These are phyloP conservation scores for Nymphaea colorata DNA, from an alignment of 164 flowering plant species.

Conservation along the genomic window DNA sequence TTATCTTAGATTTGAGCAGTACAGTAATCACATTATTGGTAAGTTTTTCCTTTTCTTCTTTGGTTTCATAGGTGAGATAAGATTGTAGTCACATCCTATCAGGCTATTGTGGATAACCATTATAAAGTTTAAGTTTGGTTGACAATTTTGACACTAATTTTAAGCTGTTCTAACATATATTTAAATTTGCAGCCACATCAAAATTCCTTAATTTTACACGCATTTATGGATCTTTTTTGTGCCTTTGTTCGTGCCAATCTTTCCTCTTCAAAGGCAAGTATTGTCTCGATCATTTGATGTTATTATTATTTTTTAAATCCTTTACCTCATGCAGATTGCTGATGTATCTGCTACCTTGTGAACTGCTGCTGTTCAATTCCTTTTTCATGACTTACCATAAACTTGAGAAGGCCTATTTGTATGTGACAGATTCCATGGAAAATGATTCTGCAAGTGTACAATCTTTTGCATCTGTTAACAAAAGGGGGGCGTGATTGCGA, in stretches of 20 bases:
- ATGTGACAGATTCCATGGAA: conserved; percentile 78
- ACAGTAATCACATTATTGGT: conserved; percentile 97
- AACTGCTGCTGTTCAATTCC: too few relatives aligned
- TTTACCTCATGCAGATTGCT: too few relatives aligned
- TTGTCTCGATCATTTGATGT: conserved; percentile 1
- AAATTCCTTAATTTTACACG: conserved; percentile 87
- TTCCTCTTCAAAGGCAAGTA: conserved; percentile 72
- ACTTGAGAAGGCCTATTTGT: too few relatives aligned
- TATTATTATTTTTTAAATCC: background rate
- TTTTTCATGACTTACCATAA: too few relatives aligned
- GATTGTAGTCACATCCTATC: background rate
- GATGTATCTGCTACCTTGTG: too few relatives aligned
- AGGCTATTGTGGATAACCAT: too few relatives aligned
- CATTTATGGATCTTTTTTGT: conserved; percentile 98
- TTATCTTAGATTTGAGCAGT: conserved; percentile 92
- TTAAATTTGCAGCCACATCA: conserved; percentile 84
- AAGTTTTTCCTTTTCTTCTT: conserved; percentile 14
- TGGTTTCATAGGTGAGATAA: background rate
- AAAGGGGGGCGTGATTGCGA: conserved; percentile 88
- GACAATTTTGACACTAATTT: too few relatives aligned
- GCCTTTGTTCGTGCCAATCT: conserved; percentile 86
- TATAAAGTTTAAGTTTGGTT: too few relatives aligned
- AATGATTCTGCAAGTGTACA: conserved; percentile 90
- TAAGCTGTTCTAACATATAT: too few relatives aligned
- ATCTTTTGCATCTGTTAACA: conserved; percentile 69